Evolutionary conservation across 169 alveolate species (phyloP).

Genomic region (Cryptosporidium bovis): DNA sequence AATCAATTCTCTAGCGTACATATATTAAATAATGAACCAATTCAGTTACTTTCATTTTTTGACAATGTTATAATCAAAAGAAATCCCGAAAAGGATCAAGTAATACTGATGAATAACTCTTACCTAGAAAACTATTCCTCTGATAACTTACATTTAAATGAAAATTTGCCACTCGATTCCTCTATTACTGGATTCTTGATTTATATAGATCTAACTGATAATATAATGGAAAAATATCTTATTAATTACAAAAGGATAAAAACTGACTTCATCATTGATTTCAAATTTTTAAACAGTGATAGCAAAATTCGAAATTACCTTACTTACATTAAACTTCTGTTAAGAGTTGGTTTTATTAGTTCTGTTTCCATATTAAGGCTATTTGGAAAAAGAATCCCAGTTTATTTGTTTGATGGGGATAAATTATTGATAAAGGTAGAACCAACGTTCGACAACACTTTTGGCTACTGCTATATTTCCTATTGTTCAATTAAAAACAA

Average conservation of each 20-base stretch:
- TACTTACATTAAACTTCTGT: constrained; percentile 19
- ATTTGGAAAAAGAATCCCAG: constrained; percentile 45
- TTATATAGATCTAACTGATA: constrained; percentile 24
- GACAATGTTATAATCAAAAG: not conserved
- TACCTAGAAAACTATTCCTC: not conserved
- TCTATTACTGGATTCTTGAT: constrained; percentile 33
- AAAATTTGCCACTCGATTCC: constrained; percentile 1
- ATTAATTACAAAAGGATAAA: constrained; percentile 4
- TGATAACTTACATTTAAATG: not conserved
- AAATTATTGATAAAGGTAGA: constrained; percentile 36
- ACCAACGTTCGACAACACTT: not conserved
- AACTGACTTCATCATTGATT: not conserved
- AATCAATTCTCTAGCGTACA: constrained; percentile 26
- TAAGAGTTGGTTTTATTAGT: constrained; percentile 45
- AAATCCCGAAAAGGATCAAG: not conserved
- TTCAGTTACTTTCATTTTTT: constrained; percentile 32
- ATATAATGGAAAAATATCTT: not conserved
- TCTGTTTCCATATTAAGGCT: constrained; percentile 31
- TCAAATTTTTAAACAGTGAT: not conserved
- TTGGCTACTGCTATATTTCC: constrained; percentile 1
- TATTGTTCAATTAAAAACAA: not conserved
- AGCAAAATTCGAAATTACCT: not conserved
- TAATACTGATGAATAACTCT: not conserved
- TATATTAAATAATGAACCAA: constrained; percentile 5
- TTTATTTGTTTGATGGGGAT: constrained; percentile 33